These are phyloP conservation scores for Dactylonectria estremocensis DNA, from an alignment of 2,329 filamentous ascomycete species.

Conservation along the genomic window DNA sequence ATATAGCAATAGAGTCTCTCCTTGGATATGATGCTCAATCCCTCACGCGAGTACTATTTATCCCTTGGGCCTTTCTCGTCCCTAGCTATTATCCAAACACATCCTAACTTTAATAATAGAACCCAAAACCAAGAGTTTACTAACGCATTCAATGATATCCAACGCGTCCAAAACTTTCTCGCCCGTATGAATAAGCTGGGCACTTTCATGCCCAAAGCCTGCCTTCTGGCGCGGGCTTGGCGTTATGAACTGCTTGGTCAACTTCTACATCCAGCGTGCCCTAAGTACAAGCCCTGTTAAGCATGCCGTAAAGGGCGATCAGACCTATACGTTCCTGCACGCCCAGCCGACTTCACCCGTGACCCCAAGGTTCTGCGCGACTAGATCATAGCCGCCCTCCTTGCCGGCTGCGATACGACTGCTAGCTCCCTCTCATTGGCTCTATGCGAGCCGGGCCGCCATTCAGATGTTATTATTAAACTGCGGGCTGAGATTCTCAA, in stretches of 20 bases:
- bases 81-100: background rate
- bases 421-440: constrained; percentile 85
- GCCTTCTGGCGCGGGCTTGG: constrained; percentile 76
- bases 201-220: constrained; percentile 73
- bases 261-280: constrained; percentile 82
- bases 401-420: constrained; percentile 91
- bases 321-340: constrained; percentile 88
- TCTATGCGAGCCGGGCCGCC: constrained; percentile 84
- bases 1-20: constrained; percentile 89
- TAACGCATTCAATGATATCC: constrained; percentile 85
- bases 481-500: constrained; percentile 81
- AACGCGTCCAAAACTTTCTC: constrained; percentile 79
- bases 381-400: constrained; percentile 85
- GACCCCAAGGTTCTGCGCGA: constrained; percentile 82
- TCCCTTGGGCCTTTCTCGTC: too few species aligned
- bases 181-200: constrained; percentile 76
- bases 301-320: constrained; percentile 78
- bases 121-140: constrained; percentile 79
- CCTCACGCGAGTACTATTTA: constrained; percentile 65
- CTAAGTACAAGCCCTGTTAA: constrained; percentile 79
- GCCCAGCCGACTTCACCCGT: constrained; percentile 83
- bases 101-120: constrained; percentile 51
- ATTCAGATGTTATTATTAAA: constrained; percentile 77
- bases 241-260: constrained; percentile 82
- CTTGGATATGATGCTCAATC: constrained; percentile 82